phyloP scores from a whole-genome alignment of 805 yeast species.

The Teunomyces kruisii region DNA sequence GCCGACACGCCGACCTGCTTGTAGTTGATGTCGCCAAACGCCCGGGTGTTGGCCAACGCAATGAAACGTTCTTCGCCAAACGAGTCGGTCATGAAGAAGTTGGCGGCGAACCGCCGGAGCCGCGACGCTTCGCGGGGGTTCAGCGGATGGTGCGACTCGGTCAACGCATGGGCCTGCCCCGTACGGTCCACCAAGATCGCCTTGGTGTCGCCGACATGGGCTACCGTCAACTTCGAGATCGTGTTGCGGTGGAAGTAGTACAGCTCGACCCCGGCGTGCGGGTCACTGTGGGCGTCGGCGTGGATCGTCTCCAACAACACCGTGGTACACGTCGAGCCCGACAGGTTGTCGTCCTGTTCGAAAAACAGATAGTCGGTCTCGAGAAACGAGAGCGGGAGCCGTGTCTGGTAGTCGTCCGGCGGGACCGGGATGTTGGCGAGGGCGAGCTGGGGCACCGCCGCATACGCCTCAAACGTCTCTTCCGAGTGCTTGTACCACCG shows the following conservation, averaged over 20 bases:
- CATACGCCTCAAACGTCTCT: constrained; percentile 22
- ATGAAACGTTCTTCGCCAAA: constrained; percentile 90
- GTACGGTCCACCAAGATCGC: constrained; percentile 79
- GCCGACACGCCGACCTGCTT: constrained; percentile 85
- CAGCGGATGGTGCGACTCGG: constrained; percentile 83
- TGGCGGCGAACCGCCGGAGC: constrained; percentile 57
- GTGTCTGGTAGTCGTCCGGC: constrained; percentile 55
- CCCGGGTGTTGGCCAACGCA: constrained; percentile 84
- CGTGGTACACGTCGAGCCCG: constrained; percentile 77
- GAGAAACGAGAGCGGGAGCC: constrained; percentile 65
- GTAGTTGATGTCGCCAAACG: constrained; percentile 86
- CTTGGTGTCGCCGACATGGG: constrained; percentile 92
- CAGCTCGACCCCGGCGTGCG: constrained; percentile 21
- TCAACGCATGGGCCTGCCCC: constrained; percentile 78
- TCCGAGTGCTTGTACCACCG: constrained; percentile 58
- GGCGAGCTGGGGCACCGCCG: constrained; percentile 17
- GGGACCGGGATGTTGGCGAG: constrained; percentile 13
- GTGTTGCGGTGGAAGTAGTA: constrained; percentile 68
- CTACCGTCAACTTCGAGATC: constrained; percentile 66
- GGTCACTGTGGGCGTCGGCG: constrained; percentile 7
- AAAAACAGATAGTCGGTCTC: constrained; percentile 65
- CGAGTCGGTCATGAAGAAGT: constrained; percentile 77
- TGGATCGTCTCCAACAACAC: constrained; percentile 54
- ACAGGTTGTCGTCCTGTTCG: constrained; percentile 32
- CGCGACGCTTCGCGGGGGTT: constrained; percentile 76